Evolutionary conservation across 768 basidiomycete genomes (phyloP).

Genomic region (Hygrophorus pudorinus): DNA sequence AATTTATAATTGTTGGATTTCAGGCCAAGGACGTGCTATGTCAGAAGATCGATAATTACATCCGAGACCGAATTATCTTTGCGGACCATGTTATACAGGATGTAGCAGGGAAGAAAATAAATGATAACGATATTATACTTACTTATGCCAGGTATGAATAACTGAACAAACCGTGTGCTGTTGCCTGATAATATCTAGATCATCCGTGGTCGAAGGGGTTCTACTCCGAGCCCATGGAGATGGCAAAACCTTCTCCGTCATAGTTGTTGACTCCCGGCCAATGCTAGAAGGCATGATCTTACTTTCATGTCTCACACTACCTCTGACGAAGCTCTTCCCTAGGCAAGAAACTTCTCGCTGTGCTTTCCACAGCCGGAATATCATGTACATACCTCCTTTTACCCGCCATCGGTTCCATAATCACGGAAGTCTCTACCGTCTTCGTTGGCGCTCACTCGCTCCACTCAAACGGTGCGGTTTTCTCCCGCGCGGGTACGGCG

Average conservation of each 20-base stretch:
- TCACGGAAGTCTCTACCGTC: slow-evolving; percentile 75
- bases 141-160: slow-evolving; percentile 76
- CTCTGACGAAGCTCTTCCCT: background rate
- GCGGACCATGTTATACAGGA: slow-evolving; percentile 92
- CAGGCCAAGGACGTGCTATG: slow-evolving; percentile 85
- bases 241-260: slow-evolving; percentile 77
- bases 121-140: slow-evolving; percentile 84
- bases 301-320: background rate
- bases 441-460: slow-evolving; percentile 91
- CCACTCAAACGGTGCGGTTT: slow-evolving; percentile 90
- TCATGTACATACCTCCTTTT: slow-evolving; percentile 90
- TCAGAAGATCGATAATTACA: slow-evolving; percentile 83
- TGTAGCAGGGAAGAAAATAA: slow-evolving; percentile 85
- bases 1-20: slow-evolving; percentile 3
- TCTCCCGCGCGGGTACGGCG: slow-evolving; percentile 90
- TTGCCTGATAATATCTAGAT: slow-evolving; percentile 35
- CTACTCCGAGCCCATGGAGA: slow-evolving; percentile 65
- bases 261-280: slow-evolving; percentile 92
- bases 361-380: slow-evolving; percentile 39
- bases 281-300: slow-evolving; percentile 63
- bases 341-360: slow-evolving; percentile 75
- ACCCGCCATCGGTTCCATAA: slow-evolving; percentile 69
- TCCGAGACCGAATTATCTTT: slow-evolving; percentile 85
- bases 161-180: background rate
- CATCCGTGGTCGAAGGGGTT: slow-evolving; percentile 89